phyloP scores from a whole-genome alignment of 495 filamentous ascomycete genomes.

The Pyrenula massariospora region DNA sequence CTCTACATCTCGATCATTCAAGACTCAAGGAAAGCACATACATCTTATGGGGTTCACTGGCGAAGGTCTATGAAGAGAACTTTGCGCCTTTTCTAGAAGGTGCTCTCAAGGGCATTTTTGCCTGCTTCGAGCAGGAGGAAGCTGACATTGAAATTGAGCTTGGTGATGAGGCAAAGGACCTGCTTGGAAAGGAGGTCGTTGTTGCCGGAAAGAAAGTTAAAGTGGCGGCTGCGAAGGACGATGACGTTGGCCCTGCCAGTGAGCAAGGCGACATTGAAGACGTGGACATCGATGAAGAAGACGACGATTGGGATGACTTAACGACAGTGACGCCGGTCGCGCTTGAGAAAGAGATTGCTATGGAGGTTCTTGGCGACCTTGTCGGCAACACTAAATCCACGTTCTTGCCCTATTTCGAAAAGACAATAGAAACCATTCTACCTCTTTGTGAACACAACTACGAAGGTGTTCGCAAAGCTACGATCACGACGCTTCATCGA shows the following conservation, averaged over 20 bases:
- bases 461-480: slow-evolving; percentile 85
- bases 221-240: slow-evolving; percentile 47
- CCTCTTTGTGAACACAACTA: slow-evolving; percentile 77
- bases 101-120: slow-evolving; percentile 74
- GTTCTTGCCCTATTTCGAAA: slow-evolving; percentile 80
- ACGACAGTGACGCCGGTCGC: slow-evolving; percentile 74
- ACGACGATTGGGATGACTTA: slow-evolving; percentile 77
- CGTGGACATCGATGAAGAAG: slow-evolving; percentile 58
- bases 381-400: slow-evolving; percentile 69
- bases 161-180: slow-evolving; percentile 63
- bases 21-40: slow-evolving; percentile 90
- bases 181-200: slow-evolving; percentile 64
- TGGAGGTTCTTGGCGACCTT: slow-evolving; percentile 88
- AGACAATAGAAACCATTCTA: slow-evolving; percentile 71
- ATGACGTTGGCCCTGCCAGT: slow-evolving; percentile 31
- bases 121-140: slow-evolving; percentile 82
- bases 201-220: slow-evolving; percentile 76
- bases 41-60: slow-evolving; percentile 88
- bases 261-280: slow-evolving; percentile 47
- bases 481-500: slow-evolving; percentile 83
- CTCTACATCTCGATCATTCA: slow-evolving; percentile 77
- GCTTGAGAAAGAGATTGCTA: slow-evolving; percentile 92
- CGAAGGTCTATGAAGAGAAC: slow-evolving; percentile 86
- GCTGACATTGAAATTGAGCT: slow-evolving; percentile 71
- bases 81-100: slow-evolving; percentile 79